Conservation (phyloP, 805 yeast genomes). For the Debaryomyces maramus region DNA sequence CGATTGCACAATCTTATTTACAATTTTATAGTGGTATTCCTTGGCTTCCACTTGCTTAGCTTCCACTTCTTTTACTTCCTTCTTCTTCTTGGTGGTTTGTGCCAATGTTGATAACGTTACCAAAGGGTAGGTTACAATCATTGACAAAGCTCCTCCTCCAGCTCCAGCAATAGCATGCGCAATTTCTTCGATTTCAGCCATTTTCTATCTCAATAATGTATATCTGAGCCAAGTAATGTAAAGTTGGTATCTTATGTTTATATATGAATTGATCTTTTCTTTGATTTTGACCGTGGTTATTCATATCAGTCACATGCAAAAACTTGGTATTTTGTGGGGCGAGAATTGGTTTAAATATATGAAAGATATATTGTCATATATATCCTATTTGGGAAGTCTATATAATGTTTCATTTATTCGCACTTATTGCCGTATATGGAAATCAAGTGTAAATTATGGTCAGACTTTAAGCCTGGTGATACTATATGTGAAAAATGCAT, state of each 20-base stretch:
- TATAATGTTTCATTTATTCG: neutral
- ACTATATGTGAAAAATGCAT: neutral
- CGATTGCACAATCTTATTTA: conserved; percentile 13
- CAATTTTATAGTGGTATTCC: conserved; percentile 15
- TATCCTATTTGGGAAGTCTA: neutral
- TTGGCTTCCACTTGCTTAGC: conserved; percentile 10
- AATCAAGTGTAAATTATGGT: too few relatives aligned
- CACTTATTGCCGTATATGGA: neutral
- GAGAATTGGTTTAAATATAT: too few relatives aligned
- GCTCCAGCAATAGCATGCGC: conserved; percentile 96
- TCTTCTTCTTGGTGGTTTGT: conserved; percentile 56
- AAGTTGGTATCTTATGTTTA: neutral
- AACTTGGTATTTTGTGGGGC: neutral
- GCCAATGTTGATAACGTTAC: conserved; percentile 86
- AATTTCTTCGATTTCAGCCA: conserved; percentile 47
- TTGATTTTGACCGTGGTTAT: conserved; percentile 1
- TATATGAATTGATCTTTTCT: neutral
- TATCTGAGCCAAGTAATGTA: too few relatives aligned
- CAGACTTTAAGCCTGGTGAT: too few relatives aligned
- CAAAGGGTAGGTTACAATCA: conserved; percentile 86
- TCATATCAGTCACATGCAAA: conserved; percentile 2
- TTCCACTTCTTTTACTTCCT: conserved; percentile 15
- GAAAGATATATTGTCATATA: neutral
- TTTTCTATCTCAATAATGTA: too few relatives aligned
- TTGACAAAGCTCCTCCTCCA: conserved; percentile 85